These are phyloP conservation scores for Xylariales sp. DNA, from an alignment of 2,329 filamentous ascomycete genomes.

Conservation along the genomic window DNA sequence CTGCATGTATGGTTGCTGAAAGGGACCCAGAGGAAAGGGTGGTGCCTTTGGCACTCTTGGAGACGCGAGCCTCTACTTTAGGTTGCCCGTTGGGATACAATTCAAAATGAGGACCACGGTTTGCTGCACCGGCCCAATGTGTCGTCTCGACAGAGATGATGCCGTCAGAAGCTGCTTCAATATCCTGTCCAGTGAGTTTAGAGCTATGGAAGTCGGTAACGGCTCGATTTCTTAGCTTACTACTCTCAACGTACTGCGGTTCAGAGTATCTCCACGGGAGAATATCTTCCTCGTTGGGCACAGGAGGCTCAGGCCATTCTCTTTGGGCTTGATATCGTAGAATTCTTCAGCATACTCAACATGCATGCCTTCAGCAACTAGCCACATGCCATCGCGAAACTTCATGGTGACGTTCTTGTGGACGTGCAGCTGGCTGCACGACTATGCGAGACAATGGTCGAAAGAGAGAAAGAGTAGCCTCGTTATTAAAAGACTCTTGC, in stretches of 20 bases:
- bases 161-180: constrained; percentile 53
- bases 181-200: constrained; percentile 33
- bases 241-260: constrained; percentile 49
- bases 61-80: constrained; percentile 31
- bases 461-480: too few relatives aligned
- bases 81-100: constrained; percentile 51
- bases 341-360: constrained; percentile 65
- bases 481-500: too few relatives aligned
- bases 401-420: constrained; percentile 39
- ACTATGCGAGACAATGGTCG: too few relatives aligned
- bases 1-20: constrained; percentile 44
- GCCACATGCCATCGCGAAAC: constrained; percentile 65
- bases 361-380: constrained; percentile 54
- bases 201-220: neutral
- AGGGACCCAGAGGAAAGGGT: constrained; percentile 47
- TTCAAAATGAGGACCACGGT: constrained; percentile 52
- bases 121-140: constrained; percentile 50
- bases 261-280: constrained; percentile 50
- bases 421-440: too few relatives aligned
- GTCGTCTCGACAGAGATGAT: constrained; percentile 56
- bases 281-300: constrained; percentile 54
- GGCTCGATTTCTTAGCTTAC: constrained; percentile 22
- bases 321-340: constrained; percentile 44
- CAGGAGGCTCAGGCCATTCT: constrained; percentile 47
- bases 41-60: constrained; percentile 37